Conservation (phyloP, 1,284 basidiomycete genomes). For the Boletus smithii region DNA sequence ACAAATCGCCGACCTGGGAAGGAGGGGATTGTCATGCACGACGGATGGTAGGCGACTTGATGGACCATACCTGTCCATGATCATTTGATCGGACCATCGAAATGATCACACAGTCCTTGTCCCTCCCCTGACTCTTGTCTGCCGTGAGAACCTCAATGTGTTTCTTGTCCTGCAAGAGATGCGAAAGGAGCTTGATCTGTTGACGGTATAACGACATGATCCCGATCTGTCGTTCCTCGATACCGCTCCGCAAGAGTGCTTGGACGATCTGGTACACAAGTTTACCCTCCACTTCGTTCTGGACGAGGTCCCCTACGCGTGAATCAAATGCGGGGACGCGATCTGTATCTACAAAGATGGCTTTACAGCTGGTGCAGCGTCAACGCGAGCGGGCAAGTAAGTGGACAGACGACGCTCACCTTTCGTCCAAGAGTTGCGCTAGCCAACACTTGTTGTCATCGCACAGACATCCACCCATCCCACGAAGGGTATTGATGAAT, state of each 20-base stretch:
- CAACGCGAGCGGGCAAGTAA: neutral
- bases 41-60: neutral
- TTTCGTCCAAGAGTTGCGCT: slow-evolving; percentile 59
- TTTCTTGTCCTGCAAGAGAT: slow-evolving; percentile 49
- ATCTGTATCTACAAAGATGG: slow-evolving; percentile 93
- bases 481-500: slow-evolving; percentile 44
- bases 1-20: slow-evolving; percentile 78
- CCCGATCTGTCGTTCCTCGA: slow-evolving; percentile 72
- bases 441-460: slow-evolving; percentile 70
- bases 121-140: slow-evolving; percentile 92
- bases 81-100: slow-evolving; percentile 90
- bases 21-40: neutral
- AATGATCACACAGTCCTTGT: slow-evolving; percentile 94
- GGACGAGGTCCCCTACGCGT: slow-evolving; percentile 82
- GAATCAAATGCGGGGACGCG: slow-evolving; percentile 72
- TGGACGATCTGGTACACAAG: slow-evolving; percentile 63
- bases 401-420: slow-evolving; percentile 38
- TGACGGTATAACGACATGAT: slow-evolving; percentile 92
- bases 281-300: slow-evolving; percentile 80
- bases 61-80: slow-evolving; percentile 55
- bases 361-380: slow-evolving; percentile 59
- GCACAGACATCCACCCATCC: slow-evolving; percentile 28
- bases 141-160: slow-evolving; percentile 90
- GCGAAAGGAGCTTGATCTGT: slow-evolving; percentile 83
- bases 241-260: slow-evolving; percentile 63